Evolutionary conservation across 768 basidiomycete species (phyloP), one percentile per base, ranked within the genome.

Genomic region (Mycena rebaudengoi): DNA sequence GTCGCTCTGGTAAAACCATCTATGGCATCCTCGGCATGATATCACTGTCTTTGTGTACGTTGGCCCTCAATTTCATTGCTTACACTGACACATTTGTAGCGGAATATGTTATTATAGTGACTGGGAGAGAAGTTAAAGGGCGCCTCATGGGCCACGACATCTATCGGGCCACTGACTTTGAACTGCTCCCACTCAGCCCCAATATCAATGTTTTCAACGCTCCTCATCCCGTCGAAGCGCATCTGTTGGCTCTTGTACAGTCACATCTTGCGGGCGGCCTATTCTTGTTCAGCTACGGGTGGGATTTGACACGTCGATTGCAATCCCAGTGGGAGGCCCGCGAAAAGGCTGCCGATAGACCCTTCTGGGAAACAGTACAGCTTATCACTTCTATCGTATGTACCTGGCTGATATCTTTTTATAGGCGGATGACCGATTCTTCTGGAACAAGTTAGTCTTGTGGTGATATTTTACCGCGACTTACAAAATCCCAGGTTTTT

Each of bases 371-470:
- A 79, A 83, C 86, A 76, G 95, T 94, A 73, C 57, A 87, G 82
- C n/a, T 32, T n/a, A n/a, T n/a, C n/a, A 51, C 37, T 43, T n/a
- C 30, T 26, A 20, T 25, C n/a, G n/a, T n/a, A n/a, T 49, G 37
- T 50, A 7, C 32, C n/a, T 23, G 26, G 8, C 21, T 30, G 26
- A 18, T 32, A 40, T 33, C 30, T 56, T 71, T 49, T 48, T 63
- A 16, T 70, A 96, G 91, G 91, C 90, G 37, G 98, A 99, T 67
- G 95, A 98, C 72, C 86, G 96, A 65, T 99, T 99, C 79, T 99
- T 99, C 78, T 99, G 97, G 97, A 99, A 99, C 77, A 92, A 88
- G 87, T 92, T 60, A 10, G 58, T 53, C 23, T 45, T 30, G 13
- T 68, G 84, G 83, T 71, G 85, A 84, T 68, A 72, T 91, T 61